Evolutionary conservation across 805 yeast genomes (phyloP).

Genomic region (Yamadazyma ubonensis): DNA sequence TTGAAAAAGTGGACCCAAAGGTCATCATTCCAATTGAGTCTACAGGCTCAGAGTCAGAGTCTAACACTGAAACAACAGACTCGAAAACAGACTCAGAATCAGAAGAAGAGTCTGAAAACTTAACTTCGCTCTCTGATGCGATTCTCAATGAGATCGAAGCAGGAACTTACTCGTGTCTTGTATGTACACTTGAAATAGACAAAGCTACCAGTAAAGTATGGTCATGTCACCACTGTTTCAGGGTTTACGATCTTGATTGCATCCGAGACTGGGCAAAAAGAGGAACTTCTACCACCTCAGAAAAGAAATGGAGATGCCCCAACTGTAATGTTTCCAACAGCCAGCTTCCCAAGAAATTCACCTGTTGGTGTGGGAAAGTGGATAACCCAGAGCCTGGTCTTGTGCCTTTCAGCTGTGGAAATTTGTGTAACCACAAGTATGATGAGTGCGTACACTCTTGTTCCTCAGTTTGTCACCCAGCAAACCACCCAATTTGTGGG

Average conservation of each 20-base stretch:
- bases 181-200: constrained; percentile 83
- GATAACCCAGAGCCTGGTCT: constrained; percentile 53
- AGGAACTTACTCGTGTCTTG: constrained; percentile 79
- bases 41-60: constrained; percentile 1
- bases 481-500: constrained; percentile 79
- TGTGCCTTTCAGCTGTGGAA: constrained; percentile 87
- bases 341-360: constrained; percentile 54
- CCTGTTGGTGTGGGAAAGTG: constrained; percentile 88
- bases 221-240: constrained; percentile 73
- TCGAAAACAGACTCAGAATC: constrained; percentile 8
- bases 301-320: constrained; percentile 81
- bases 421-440: constrained; percentile 63
- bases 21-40: neutral
- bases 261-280: constrained; percentile 82
- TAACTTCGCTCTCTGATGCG: constrained; percentile 24
- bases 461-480: constrained; percentile 79
- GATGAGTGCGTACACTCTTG: constrained; percentile 71
- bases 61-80: constrained; percentile 1
- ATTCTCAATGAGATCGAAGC: constrained; percentile 58
- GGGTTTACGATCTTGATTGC: constrained; percentile 86
- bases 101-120: constrained; percentile 1
- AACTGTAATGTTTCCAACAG: constrained; percentile 59
- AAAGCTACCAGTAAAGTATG: constrained; percentile 59
- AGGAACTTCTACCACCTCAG: constrained; percentile 61
- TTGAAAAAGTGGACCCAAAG: too few relatives aligned